Conservation (phyloP, 1,284 basidiomycete species). For the Leccinum variabile region DNA sequence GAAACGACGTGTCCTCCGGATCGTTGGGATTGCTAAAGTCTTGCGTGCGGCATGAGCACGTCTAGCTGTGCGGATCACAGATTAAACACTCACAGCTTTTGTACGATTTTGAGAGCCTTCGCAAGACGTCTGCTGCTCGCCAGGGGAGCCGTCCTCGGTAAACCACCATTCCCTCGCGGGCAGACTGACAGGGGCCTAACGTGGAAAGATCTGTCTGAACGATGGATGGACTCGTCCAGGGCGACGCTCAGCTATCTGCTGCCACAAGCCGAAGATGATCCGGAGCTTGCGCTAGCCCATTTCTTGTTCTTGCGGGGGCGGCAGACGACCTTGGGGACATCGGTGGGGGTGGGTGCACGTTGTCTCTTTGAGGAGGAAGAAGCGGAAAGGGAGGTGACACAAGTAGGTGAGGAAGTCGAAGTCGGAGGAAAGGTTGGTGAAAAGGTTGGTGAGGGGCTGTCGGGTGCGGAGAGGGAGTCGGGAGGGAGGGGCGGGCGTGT, state of each 20-base stretch:
- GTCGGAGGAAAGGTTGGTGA: conserved; percentile 28
- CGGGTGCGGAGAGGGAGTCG: conserved; percentile 18
- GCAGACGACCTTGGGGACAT: neutral
- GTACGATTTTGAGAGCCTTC: conserved; percentile 58
- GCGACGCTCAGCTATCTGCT: conserved; percentile 29
- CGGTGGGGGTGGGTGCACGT: conserved; percentile 18
- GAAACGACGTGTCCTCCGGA: conserved; percentile 56
- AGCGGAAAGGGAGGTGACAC: conserved; percentile 27
- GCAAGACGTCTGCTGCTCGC: conserved; percentile 60
- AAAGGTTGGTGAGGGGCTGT: conserved; percentile 19
- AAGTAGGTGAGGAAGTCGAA: conserved; percentile 19
- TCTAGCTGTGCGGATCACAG: neutral
- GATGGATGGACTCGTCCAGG: conserved; percentile 35
- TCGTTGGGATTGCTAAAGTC: conserved; percentile 67
- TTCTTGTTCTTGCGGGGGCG: conserved; percentile 31
- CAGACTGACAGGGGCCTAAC: conserved; percentile 18
- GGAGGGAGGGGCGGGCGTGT: conserved; percentile 19
- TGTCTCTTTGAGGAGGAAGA: conserved; percentile 32
- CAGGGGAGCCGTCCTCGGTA: conserved; percentile 51
- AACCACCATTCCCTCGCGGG: conserved; percentile 46
- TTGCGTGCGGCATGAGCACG: conserved; percentile 29
- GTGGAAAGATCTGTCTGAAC: conserved; percentile 36
- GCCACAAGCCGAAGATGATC: conserved; percentile 24
- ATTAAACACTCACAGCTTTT: conserved; percentile 54
- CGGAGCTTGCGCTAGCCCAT: conserved; percentile 23